A percentile compares a stretch with the other conserved stretches of the same genome.
These are phyloP conservation scores for Diplodia sapinea DNA, from an alignment of 2,329 filamentous ascomycete genomes.

Conservation along the genomic window DNA sequence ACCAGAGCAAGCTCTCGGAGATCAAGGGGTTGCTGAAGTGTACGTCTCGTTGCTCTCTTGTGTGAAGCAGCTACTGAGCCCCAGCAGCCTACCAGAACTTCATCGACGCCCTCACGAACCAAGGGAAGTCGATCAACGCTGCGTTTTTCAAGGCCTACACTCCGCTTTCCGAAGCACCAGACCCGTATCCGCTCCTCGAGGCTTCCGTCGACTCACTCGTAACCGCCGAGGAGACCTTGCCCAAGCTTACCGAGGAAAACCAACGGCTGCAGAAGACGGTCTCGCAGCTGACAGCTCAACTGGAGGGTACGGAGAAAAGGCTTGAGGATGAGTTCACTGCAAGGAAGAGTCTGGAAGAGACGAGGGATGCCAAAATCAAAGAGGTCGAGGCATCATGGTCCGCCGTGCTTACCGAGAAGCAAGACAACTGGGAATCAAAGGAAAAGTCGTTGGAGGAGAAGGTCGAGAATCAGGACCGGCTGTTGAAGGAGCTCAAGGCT, in stretches of 20 bases:
- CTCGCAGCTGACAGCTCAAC: conserved; percentile 73
- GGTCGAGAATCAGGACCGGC: conserved; percentile 87
- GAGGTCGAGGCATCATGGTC: conserved; percentile 90
- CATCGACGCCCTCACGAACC: conserved; percentile 93
- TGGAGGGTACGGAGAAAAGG: conserved; percentile 81
- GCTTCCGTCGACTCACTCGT: conserved; percentile 94
- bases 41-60: conserved; percentile 45
- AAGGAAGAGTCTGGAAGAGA: conserved; percentile 76
- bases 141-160: conserved; percentile 94
- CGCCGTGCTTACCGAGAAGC: conserved; percentile 88
- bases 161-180: conserved; percentile 90
- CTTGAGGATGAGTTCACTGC: conserved; percentile 78
- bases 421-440: conserved; percentile 94
- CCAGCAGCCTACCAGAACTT: conserved; percentile 90
- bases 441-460: conserved; percentile 92
- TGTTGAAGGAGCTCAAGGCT: conserved; percentile 93
- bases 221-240: conserved; percentile 87
- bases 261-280: conserved; percentile 82
- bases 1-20: conserved; percentile 82
- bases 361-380: conserved; percentile 78
- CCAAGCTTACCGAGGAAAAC: conserved; percentile 88
- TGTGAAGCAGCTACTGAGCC: conserved; percentile 34
- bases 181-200: conserved; percentile 94
- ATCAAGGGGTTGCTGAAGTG: conserved; percentile 90
- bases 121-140: conserved; percentile 91